Evolutionary conservation across 73 alveolate species (phyloP).

Genomic region (Stentor coeruleus): DNA sequence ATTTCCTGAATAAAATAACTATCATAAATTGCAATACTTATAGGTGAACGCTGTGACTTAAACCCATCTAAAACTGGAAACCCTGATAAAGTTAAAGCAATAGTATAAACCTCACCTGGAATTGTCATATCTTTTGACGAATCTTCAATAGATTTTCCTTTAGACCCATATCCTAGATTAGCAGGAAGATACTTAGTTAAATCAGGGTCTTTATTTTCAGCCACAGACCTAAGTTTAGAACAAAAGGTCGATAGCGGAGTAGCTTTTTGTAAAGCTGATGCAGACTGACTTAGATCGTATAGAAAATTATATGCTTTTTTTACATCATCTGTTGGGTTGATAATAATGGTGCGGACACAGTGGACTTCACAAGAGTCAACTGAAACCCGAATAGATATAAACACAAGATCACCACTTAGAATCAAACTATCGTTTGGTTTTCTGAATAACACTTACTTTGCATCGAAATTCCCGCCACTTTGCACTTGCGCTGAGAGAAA

Average conservation of each 20-base stretch:
- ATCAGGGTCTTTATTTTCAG: not conserved
- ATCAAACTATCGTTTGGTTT: conserved; percentile 48
- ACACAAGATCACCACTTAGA: conserved; percentile 63
- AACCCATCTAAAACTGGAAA: conserved; percentile 22
- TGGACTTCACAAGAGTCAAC: conserved; percentile 66
- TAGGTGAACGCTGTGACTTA: conserved; percentile 30
- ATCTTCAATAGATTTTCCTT: conserved; percentile 30
- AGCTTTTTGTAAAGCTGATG: not conserved
- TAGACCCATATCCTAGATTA: not conserved
- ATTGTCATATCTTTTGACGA: conserved; percentile 34
- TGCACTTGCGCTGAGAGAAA: conserved; percentile 55
- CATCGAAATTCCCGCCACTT: conserved; percentile 79
- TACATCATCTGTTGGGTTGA: conserved; percentile 64
- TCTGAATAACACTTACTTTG: conserved; percentile 38
- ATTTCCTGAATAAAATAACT: conserved; percentile 35
- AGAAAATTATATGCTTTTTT: conserved; percentile 68
- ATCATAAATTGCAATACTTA: conserved; percentile 45
- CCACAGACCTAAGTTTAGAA: not conserved
- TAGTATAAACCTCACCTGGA: conserved; percentile 40
- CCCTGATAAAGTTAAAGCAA: conserved; percentile 24
- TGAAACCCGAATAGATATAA: conserved; percentile 59
- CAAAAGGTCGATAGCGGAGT: not conserved
- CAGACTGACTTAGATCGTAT: conserved; percentile 50
- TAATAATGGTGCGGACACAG: conserved; percentile 78
- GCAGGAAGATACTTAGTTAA: not conserved